Evolutionary conservation across 176 grass and related monocot genomes (phyloP), one percentile per base, ranked within the genome.

Genomic region (Secale cereale): DNA sequence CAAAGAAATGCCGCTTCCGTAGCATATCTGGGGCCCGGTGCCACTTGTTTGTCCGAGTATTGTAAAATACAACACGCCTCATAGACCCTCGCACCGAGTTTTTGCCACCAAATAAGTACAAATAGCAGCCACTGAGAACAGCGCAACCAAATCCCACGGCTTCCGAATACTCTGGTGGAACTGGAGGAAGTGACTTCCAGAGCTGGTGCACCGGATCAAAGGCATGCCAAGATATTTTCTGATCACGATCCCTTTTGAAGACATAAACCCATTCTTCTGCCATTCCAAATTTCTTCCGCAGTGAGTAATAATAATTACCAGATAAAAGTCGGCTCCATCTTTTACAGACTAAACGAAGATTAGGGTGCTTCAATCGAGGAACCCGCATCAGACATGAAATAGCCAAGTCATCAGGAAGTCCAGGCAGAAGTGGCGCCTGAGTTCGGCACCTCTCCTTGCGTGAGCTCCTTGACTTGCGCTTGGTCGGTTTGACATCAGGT

Each of bases 61-160:
- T 98, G 79, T 93, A 98, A 90, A 93, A 98, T 20, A 98, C 87
- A 30, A 98, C 92, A 59, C 89, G 90, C 85, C 95, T 87, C 95
- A 98, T 95, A 60, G 95, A 93, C 7, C 95, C 95, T 69, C 81
- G 86, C 23, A 85, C 59, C 22, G 91, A 92, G 62, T 95, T 87
- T 88, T 91, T 98, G 81, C 92, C 95, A 15, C 95, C 95, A 87
- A 98, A 95, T 61, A 95, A 89, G 85, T 98, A 98, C 37, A 98
- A 81, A 79, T 91, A 93, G 85, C 92, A 98, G 22, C 92, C 92
- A 19, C 87, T 93, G 28, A 98, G 89, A 64, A 93, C 91, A 60
- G 92, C 92, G 25, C 85, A 91, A 40, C 95, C 95, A 83, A 98
- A 98, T 4, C 95, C 95, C 52, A 98, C 59, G 5, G 92, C 95